Percentiles rank a stretch among this genome's conserved stretches.
These are phyloP conservation scores for Moesziomyces globuligerus DNA, from an alignment of 1,284 basidiomycete genomes.

Conservation along the genomic window DNA sequence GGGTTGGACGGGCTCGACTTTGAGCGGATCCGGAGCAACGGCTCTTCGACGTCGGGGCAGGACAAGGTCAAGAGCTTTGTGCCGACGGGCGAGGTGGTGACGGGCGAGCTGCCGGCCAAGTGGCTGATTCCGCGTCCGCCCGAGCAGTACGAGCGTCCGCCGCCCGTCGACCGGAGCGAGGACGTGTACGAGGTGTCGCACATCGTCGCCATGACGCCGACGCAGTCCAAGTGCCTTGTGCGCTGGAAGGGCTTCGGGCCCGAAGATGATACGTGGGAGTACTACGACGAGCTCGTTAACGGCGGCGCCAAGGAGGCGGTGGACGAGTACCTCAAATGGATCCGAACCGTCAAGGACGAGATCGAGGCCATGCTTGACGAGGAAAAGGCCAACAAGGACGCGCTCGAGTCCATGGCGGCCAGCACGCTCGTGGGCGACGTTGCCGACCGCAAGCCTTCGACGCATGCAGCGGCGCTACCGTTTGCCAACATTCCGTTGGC, in stretches of 20 bases:
- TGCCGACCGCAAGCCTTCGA: not conserved
- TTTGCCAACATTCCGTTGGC: slow-evolving; percentile 26
- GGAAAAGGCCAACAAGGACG: slow-evolving; percentile 15
- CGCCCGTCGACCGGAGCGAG: slow-evolving; percentile 23
- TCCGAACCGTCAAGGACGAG: slow-evolving; percentile 22
- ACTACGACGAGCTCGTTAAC: slow-evolving; percentile 69
- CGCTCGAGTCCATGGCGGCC: slow-evolving; percentile 19
- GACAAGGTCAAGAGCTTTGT: slow-evolving; percentile 26
- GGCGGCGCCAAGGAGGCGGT: slow-evolving; percentile 70
- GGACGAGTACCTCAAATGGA: slow-evolving; percentile 54
- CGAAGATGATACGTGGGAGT: slow-evolving; percentile 76
- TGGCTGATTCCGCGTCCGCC: slow-evolving; percentile 31
- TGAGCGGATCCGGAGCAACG: slow-evolving; percentile 26
- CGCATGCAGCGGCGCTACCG: slow-evolving; percentile 5
- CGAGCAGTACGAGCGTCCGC: slow-evolving; percentile 25
- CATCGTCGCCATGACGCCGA: slow-evolving; percentile 36
- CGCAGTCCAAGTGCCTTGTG: slow-evolving; percentile 70
- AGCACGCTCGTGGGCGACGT: not conserved
- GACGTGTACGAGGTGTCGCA: slow-evolving; percentile 42
- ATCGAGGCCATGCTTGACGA: slow-evolving; percentile 30
- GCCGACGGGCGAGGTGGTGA: slow-evolving; percentile 66
- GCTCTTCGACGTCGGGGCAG: slow-evolving; percentile 13
- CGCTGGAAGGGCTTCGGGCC: slow-evolving; percentile 75
- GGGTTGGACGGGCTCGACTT: slow-evolving; percentile 31
- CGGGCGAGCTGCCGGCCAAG: slow-evolving; percentile 47